Evolutionary conservation across 1,139 yeast genomes (phyloP).

Genomic region (Geotrichum reessii): DNA sequence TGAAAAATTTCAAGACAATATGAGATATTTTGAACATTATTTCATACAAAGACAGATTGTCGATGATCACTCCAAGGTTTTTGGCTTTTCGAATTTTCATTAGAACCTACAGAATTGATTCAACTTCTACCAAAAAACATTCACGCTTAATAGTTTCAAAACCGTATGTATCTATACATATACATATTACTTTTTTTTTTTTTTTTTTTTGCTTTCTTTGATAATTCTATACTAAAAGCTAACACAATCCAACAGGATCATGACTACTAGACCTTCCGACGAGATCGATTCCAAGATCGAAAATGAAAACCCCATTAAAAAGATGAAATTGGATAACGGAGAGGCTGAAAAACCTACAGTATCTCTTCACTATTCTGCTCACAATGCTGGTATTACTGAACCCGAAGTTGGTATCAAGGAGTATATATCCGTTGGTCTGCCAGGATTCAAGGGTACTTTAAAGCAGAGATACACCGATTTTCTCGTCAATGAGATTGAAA

Average conservation of each 20-base stretch:
- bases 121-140: not conserved
- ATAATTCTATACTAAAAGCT: not conserved
- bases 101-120: not conserved
- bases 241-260: not conserved
- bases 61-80: not conserved
- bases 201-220: not conserved
- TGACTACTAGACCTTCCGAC: conserved; percentile 16
- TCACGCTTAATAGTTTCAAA: not conserved
- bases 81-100: not conserved
- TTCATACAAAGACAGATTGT: not conserved
- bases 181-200: no score
- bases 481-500: conserved; percentile 79
- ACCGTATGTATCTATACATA: not conserved
- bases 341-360: not conserved
- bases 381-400: conserved; percentile 45
- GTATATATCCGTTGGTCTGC: conserved; percentile 48
- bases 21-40: not conserved
- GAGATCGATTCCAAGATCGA: not conserved
- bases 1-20: not conserved
- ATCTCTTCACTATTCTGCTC: conserved; percentile 16
- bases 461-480: conserved; percentile 94
- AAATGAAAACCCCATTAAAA: conserved; percentile 11
- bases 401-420: conserved; percentile 79
- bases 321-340: conserved; percentile 9
- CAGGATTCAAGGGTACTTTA: conserved; percentile 71